Percentiles rank a stretch among this genome's conserved stretches.
These are phyloP conservation scores for Sporothrix sp. DNA, from an alignment of 2,329 filamentous ascomycete genomes.

Conservation along the genomic window DNA sequence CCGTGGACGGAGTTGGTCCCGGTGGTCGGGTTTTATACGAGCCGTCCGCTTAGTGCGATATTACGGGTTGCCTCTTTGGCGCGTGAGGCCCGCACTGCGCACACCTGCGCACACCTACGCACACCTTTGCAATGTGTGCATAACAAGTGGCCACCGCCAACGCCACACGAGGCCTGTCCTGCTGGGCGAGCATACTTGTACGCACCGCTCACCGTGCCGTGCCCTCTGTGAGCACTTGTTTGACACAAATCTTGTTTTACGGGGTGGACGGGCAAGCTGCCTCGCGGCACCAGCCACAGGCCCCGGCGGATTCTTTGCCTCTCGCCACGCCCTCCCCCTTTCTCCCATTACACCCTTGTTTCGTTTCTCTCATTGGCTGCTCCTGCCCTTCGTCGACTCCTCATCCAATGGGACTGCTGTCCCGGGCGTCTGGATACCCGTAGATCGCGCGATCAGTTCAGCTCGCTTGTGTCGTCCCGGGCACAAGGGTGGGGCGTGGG, in stretches of 20 bases:
- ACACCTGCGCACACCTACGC: too few relatives aligned
- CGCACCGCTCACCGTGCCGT: neutral
- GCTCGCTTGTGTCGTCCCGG: constrained; percentile 4
- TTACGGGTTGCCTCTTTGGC: constrained; percentile 3
- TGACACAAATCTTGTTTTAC: neutral
- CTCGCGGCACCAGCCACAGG: neutral
- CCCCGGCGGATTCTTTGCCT: neutral
- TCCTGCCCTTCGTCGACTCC: neutral
- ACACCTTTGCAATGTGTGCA: too few relatives aligned
- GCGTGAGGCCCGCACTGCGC: neutral
- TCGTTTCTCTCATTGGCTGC: neutral
- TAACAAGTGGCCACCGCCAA: neutral
- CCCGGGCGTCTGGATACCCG: constrained; percentile 1
- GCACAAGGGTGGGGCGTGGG: too few relatives aligned
- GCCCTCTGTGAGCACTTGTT: neutral
- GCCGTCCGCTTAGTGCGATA: too few relatives aligned
- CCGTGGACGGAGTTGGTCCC: too few relatives aligned
- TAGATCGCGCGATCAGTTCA: constrained; percentile 9
- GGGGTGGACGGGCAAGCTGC: neutral
- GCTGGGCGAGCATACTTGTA: neutral
- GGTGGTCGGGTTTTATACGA: too few relatives aligned
- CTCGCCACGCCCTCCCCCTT: neutral
- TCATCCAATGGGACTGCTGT: neutral
- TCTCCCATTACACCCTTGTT: neutral
- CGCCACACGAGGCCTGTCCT: neutral